These are phyloP conservation scores for Colletotrichum navitas DNA, from an alignment of 2,329 filamentous ascomycete genomes.

Conservation along the genomic window DNA sequence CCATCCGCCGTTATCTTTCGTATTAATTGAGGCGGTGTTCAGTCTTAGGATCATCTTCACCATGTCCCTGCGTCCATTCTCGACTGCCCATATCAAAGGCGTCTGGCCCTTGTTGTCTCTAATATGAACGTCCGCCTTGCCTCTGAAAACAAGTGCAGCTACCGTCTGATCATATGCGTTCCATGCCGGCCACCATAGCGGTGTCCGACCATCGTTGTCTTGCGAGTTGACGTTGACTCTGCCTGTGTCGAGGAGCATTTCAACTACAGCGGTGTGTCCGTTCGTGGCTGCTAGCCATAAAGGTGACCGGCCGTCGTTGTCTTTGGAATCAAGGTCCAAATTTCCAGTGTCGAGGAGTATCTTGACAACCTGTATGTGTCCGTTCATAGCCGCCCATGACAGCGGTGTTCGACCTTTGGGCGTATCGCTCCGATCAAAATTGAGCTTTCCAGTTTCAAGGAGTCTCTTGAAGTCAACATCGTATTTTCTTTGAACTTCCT, in stretches of 20 bases:
- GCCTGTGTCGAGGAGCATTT: not conserved
- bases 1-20: too few relatives aligned
- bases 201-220: not conserved
- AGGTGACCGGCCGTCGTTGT: not conserved
- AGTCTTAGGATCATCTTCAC: too few relatives aligned
- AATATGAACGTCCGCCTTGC: too few relatives aligned
- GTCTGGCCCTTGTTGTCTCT: too few relatives aligned
- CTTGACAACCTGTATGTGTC: not conserved
- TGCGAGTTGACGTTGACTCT: not conserved
- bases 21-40: not conserved
- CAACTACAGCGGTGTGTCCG: not conserved
- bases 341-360: not conserved
- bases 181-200: not conserved
- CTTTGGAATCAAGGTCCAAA: not conserved
- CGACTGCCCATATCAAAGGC: too few relatives aligned
- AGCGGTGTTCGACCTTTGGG: not conserved
- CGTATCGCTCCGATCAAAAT: not conserved
- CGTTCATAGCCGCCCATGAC: not conserved
- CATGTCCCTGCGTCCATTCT: too few relatives aligned
- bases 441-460: not conserved
- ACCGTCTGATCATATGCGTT: too few relatives aligned
- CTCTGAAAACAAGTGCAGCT: too few relatives aligned
- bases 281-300: not conserved
- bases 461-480: constrained; percentile 33
- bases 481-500: not conserved